These are phyloP conservation scores for Globisporangium iwayamae DNA, from an alignment of 352 stramenopile species.

Conservation along the genomic window DNA sequence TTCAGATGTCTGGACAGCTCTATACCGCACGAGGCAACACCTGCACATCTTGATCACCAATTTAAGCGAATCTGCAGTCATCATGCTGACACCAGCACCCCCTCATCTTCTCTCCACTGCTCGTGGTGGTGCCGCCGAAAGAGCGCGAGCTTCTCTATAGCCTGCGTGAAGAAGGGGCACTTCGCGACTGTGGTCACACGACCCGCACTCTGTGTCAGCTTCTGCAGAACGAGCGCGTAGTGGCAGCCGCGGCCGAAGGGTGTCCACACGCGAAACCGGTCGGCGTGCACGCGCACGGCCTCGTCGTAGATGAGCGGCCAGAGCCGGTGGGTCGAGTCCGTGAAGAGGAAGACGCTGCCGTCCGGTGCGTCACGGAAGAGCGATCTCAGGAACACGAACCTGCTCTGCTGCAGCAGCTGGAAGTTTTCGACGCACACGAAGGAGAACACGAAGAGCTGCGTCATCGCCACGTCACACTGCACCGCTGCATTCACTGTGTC, in stretches of 20 bases:
- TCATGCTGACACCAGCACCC: background rate
- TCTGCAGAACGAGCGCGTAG: conserved; percentile 62
- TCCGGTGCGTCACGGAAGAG: conserved; percentile 33
- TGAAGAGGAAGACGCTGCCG: conserved; percentile 60
- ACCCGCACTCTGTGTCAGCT: conserved; percentile 19
- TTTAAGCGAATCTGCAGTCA: background rate
- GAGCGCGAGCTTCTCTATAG: conserved; percentile 38
- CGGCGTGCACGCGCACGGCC: conserved; percentile 21
- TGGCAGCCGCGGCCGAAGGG: conserved; percentile 58
- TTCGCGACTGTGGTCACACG: conserved; percentile 3
- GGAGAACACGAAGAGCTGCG: conserved; percentile 57
- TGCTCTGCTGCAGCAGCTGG: conserved; percentile 37
- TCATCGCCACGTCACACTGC: conserved; percentile 20
- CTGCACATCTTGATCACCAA: background rate
- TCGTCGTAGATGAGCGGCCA: conserved; percentile 59
- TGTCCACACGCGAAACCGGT: conserved; percentile 49
- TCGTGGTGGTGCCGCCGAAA: conserved; percentile 46
- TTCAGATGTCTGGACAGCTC: background rate
- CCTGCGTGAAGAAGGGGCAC: conserved; percentile 39
- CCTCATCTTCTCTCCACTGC: conserved; percentile 19
- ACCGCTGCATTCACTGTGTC: conserved; percentile 36
- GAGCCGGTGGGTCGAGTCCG: conserved; percentile 66
- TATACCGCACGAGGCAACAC: background rate
- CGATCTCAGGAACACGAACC: conserved; percentile 50
- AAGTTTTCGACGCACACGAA: conserved; percentile 79